phyloP scores from a whole-genome alignment of 2,329 filamentous ascomycete genomes.

The Thielaviopsis punctulata region DNA sequence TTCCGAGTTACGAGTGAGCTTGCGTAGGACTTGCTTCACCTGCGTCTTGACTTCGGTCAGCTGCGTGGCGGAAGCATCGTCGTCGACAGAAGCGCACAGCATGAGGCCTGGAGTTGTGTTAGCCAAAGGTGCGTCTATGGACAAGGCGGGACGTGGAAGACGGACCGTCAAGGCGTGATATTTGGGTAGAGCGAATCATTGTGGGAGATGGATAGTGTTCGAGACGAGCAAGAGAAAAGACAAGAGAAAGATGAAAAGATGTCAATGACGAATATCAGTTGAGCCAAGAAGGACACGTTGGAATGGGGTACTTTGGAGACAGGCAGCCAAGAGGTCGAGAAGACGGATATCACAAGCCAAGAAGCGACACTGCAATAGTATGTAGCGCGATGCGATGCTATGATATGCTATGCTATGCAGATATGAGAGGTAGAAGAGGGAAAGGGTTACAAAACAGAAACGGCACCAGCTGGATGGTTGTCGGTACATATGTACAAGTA shows the following conservation, averaged over 20 bases:
- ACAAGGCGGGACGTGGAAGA: conserved; percentile 7
- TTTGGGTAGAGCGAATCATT: conserved; percentile 88
- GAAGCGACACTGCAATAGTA: not conserved
- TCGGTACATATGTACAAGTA: too few species aligned
- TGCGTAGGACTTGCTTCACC: conserved; percentile 75
- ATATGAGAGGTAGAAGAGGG: not conserved
- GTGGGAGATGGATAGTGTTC: conserved; percentile 13
- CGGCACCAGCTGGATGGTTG: not conserved
- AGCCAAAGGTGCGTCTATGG: not conserved
- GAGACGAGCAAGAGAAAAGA: not conserved
- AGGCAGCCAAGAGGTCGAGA: not conserved
- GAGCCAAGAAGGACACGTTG: not conserved
- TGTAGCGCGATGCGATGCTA: too few species aligned
- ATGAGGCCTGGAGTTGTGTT: conserved; percentile 52
- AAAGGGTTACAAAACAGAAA: not conserved
- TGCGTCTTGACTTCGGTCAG: conserved; percentile 80
- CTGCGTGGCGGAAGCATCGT: conserved; percentile 62
- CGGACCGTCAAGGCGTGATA: conserved; percentile 77
- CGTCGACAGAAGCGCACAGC: conserved; percentile 87
- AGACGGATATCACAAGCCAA: not conserved
- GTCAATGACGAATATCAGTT: not conserved
- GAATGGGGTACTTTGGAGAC: not conserved
- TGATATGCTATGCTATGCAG: too few species aligned
- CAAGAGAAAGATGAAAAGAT: not conserved
- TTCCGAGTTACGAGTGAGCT: conserved; percentile 76